A percentile compares a stretch with the other conserved stretches of the same genome.
phyloP scores from a whole-genome alignment of 768 basidiomycete genomes.

The Brasilioporus rufonigricans region DNA sequence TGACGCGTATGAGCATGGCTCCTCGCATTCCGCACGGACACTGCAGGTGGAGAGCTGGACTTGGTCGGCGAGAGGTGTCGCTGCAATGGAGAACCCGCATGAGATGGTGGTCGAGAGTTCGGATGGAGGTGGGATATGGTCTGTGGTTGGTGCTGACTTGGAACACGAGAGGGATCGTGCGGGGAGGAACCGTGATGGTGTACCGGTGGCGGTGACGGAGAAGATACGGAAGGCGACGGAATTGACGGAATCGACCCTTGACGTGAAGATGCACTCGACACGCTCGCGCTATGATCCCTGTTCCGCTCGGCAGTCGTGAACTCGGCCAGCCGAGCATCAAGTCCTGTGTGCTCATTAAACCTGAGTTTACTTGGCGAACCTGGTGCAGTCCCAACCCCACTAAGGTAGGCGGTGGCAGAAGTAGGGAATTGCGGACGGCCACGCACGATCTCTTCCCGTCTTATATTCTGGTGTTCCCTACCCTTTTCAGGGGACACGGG shows the following conservation, averaged over 20 bases:
- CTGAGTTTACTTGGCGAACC: constrained; percentile 31
- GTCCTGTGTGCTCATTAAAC: constrained; percentile 15
- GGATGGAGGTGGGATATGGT: constrained; percentile 8
- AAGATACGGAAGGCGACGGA: constrained; percentile 64
- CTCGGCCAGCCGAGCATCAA: constrained; percentile 39
- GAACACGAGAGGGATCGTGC: not conserved
- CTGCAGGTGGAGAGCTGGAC: constrained; percentile 59
- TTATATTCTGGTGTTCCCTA: constrained; percentile 27
- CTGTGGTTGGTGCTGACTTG: constrained; percentile 8
- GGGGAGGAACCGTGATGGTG: constrained; percentile 32
- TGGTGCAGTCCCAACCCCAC: constrained; percentile 12
- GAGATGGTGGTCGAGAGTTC: constrained; percentile 16
- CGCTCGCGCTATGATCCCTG: constrained; percentile 63
- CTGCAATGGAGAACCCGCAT: constrained; percentile 38
- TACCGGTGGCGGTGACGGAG: constrained; percentile 38
- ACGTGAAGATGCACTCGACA: constrained; percentile 72
- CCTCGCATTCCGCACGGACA: constrained; percentile 55
- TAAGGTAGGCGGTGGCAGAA: constrained; percentile 7
- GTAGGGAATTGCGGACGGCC: constrained; percentile 38
- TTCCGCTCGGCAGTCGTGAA: constrained; percentile 35
- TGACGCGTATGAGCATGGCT: constrained; percentile 49
- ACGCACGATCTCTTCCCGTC: constrained; percentile 35
- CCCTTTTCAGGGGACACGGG: constrained; percentile 35
- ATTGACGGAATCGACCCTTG: constrained; percentile 81
- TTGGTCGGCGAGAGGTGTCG: constrained; percentile 52